Conservation (phyloP, 2,329 filamentous ascomycete genomes). For the Nannizzia gypsea region DNA sequence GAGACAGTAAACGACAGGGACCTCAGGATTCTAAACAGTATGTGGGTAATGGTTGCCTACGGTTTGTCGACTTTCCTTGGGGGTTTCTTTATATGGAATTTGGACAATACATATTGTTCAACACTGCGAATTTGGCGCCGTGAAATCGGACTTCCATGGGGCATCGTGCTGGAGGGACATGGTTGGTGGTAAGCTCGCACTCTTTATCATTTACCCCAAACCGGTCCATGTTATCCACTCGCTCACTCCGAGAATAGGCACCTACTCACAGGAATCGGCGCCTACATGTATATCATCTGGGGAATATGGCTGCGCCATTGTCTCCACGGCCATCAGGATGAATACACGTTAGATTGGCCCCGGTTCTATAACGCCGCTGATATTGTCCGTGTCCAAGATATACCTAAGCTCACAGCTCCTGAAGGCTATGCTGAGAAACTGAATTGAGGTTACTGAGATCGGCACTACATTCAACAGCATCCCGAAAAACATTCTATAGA, state of each 20-base stretch:
- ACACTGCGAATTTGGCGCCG: constrained; percentile 54
- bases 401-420: constrained; percentile 7
- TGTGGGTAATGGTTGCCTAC: constrained; percentile 64
- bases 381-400: constrained; percentile 30
- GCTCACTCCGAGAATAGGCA: constrained; percentile 42
- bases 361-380: constrained; percentile 47
- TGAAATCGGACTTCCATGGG: constrained; percentile 64
- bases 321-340: constrained; percentile 58
- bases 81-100: constrained; percentile 64
- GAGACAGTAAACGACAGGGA: constrained; percentile 45
- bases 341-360: constrained; percentile 61
- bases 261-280: constrained; percentile 67
- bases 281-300: constrained; percentile 77
- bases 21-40: constrained; percentile 47
- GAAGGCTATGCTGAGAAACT: constrained; percentile 7
- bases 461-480: not conserved
- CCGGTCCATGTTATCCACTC: not conserved
- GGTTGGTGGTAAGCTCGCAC: constrained; percentile 52
- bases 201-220: not conserved
- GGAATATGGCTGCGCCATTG: constrained; percentile 70
- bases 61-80: constrained; percentile 60
- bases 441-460: not conserved
- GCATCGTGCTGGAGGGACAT: constrained; percentile 60
- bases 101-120: constrained; percentile 67
- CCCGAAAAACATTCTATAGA: not conserved